Percentiles rank a stretch among this genome's conserved stretches.
These are phyloP conservation scores for Emergomyces africanus DNA, from an alignment of 2,329 filamentous ascomycete genomes.

Conservation along the genomic window DNA sequence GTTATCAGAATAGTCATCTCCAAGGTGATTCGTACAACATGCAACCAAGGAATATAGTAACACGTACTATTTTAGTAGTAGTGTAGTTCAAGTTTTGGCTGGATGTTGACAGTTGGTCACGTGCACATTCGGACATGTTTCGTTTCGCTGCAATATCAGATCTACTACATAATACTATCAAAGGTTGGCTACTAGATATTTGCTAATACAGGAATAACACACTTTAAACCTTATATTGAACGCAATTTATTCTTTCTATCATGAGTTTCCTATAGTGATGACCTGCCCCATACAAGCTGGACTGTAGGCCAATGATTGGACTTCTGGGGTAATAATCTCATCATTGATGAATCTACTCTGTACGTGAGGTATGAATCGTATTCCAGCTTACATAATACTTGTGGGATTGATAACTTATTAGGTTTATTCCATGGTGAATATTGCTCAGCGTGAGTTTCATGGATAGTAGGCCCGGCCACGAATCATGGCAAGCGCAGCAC, in stretches of 20 bases:
- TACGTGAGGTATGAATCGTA: neutral
- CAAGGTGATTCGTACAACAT: neutral
- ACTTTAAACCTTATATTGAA: neutral
- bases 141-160: too few relatives aligned
- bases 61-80: neutral
- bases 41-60: neutral
- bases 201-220: neutral
- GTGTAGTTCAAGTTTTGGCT: too few relatives aligned
- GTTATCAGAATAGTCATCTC: neutral
- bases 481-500: constrained; percentile 9
- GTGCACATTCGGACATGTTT: neutral
- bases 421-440: neutral
- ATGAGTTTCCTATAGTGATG: neutral
- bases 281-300: neutral
- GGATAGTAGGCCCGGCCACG: neutral
- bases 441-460: neutral
- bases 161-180: too few relatives aligned
- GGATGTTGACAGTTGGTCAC: neutral
- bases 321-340: too few relatives aligned
- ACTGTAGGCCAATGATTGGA: neutral
- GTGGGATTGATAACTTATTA: neutral
- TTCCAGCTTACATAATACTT: neutral
- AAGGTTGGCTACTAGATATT: neutral
- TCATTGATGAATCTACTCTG: neutral
- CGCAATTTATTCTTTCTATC: neutral